These are phyloP conservation scores for Ampelomyces quisqualis DNA, from an alignment of 2,329 filamentous ascomycete genomes.

Conservation along the genomic window DNA sequence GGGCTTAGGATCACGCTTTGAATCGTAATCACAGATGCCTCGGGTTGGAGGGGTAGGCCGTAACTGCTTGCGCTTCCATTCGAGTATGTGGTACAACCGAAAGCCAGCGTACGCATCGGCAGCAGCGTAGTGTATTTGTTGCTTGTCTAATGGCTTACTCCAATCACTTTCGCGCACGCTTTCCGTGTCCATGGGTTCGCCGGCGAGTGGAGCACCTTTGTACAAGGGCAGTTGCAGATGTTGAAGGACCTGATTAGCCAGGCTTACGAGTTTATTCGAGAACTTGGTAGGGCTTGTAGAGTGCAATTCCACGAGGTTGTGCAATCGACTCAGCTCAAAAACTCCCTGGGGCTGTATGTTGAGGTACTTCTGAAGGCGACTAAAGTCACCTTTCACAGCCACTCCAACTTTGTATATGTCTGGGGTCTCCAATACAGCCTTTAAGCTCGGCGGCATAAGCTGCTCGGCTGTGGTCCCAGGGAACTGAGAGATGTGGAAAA, in stretches of 20 bases:
- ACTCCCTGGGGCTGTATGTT: conserved; percentile 64
- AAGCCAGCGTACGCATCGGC: conserved; percentile 83
- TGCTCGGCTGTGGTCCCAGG: conserved; percentile 47
- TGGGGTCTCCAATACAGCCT: conserved; percentile 69
- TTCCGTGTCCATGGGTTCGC: conserved; percentile 14
- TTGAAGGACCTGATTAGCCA: conserved; percentile 71
- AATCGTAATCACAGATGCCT: conserved; percentile 64
- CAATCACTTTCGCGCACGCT: conserved; percentile 73
- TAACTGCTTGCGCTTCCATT: conserved; percentile 66
- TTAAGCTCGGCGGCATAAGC: conserved; percentile 69
- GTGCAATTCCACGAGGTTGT: conserved; percentile 64
- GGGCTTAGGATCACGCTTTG: conserved; percentile 25
- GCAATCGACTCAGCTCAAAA: conserved; percentile 81
- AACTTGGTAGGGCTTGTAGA: conserved; percentile 61
- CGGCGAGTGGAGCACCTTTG: conserved; percentile 62
- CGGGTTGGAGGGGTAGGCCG: conserved; percentile 71
- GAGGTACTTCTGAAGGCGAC: conserved; percentile 63
- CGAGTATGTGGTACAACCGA: conserved; percentile 70
- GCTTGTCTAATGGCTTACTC: conserved; percentile 60
- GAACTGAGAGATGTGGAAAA: conserved; percentile 72
- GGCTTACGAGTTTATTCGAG: conserved; percentile 57
- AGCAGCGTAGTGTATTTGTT: conserved; percentile 73
- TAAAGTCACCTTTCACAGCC: conserved; percentile 63
- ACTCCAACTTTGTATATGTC: conserved; percentile 75
- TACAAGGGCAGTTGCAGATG: conserved; percentile 72